Conservation (phyloP, 1,284 basidiomycete genomes). For the Sporisorium reilianum region DNA sequence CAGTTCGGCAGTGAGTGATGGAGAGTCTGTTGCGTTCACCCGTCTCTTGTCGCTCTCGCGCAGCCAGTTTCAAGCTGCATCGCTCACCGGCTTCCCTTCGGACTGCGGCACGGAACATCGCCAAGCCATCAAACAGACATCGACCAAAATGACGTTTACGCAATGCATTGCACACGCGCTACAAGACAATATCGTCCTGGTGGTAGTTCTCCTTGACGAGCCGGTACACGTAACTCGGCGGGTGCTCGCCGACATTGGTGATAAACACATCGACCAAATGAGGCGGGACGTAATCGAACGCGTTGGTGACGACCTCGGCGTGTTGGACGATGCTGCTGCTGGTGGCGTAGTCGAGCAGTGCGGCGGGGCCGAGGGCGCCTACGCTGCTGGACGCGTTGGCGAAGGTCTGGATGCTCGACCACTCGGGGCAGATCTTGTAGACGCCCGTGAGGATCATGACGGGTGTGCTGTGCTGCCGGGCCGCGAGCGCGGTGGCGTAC, state of each 20-base stretch:
- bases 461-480: constrained; percentile 90
- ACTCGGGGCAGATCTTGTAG: constrained; percentile 93
- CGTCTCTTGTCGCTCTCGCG: too few relatives aligned
- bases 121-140: too few relatives aligned
- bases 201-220: constrained; percentile 68
- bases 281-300: constrained; percentile 93
- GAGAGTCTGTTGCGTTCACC: too few relatives aligned
- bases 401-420: constrained; percentile 76
- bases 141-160: too few relatives aligned
- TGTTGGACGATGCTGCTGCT: constrained; percentile 76
- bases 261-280: constrained; percentile 93
- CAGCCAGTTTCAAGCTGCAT: too few relatives aligned
- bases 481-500: constrained; percentile 85
- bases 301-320: constrained; percentile 89
- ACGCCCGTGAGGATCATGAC: constrained; percentile 94
- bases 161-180: background rate
- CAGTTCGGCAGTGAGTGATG: too few relatives aligned
- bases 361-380: constrained; percentile 27
- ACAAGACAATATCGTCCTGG: constrained; percentile 54
- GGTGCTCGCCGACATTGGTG: constrained; percentile 79
- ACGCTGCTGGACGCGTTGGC: constrained; percentile 7
- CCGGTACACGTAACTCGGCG: constrained; percentile 68
- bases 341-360: constrained; percentile 72
- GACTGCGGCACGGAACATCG: too few relatives aligned
- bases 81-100: too few relatives aligned